phyloP scores from a whole-genome alignment of 2,329 filamentous ascomycete genomes.

The Xylaria sp. region DNA sequence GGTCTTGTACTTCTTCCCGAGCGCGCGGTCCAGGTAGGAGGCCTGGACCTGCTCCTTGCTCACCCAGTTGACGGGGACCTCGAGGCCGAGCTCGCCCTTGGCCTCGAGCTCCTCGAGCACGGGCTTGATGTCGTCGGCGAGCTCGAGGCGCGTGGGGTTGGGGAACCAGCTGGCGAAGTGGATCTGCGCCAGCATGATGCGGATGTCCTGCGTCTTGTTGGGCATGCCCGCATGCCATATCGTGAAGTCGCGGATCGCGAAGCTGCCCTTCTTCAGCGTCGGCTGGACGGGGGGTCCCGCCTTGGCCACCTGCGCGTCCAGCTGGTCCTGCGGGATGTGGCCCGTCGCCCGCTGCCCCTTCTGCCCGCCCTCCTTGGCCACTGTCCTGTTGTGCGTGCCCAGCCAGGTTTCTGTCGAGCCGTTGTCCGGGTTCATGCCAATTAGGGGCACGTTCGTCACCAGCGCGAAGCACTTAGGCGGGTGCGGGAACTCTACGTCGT shows the following conservation, averaged over 20 bases:
- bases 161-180: conserved; percentile 69
- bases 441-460: conserved; percentile 64
- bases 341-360: conserved; percentile 64
- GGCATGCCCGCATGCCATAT: conserved; percentile 74
- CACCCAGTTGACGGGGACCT: conserved; percentile 64
- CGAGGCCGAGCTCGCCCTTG: conserved; percentile 52
- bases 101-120: conserved; percentile 55
- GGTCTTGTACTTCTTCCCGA: conserved; percentile 72
- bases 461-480: conserved; percentile 66
- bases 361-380: conserved; percentile 56
- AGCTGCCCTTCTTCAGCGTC: conserved; percentile 62
- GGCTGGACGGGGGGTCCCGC: conserved; percentile 61
- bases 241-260: conserved; percentile 69
- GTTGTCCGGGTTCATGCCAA: conserved; percentile 62
- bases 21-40: conserved; percentile 65
- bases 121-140: conserved; percentile 61
- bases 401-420: conserved; percentile 69
- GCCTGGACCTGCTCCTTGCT: conserved; percentile 54
- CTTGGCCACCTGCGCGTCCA: conserved; percentile 53
- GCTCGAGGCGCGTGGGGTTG: conserved; percentile 66
- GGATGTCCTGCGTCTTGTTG: conserved; percentile 62
- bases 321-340: conserved; percentile 56
- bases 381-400: conserved; percentile 60
- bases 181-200: conserved; percentile 71
- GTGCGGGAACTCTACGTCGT: conserved; percentile 68